These are phyloP conservation scores for Paramarasmius palmivorus DNA, from an alignment of 1,284 basidiomycete species.

Conservation along the genomic window DNA sequence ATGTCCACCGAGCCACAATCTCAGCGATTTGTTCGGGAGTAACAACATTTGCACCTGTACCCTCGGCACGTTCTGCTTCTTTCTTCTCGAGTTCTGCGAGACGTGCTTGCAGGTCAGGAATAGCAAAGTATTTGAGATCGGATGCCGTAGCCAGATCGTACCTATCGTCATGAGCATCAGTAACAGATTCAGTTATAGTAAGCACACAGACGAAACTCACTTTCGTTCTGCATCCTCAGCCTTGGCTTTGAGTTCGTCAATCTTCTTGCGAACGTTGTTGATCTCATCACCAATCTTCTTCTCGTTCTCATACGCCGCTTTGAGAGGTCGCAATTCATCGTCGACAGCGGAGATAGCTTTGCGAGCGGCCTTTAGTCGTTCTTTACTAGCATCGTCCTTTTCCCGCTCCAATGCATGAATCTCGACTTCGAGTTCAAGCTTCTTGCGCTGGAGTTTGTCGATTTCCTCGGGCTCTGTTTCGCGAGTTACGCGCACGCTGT, in stretches of 20 bases:
- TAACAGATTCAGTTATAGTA: conserved; percentile 3
- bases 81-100: conserved; percentile 79
- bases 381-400: conserved; percentile 90
- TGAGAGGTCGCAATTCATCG: conserved; percentile 88
- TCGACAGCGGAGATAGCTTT: conserved; percentile 87
- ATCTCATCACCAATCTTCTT: conserved; percentile 88
- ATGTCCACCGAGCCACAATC: conserved; percentile 88
- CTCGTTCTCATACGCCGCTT: conserved; percentile 88
- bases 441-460: conserved; percentile 90
- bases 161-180: conserved; percentile 33
- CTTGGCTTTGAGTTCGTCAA: conserved; percentile 92
- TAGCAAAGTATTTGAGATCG: conserved; percentile 90
- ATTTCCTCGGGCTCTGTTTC: conserved; percentile 96
- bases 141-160: conserved; percentile 86
- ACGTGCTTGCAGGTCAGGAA: conserved; percentile 87
- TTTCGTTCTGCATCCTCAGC: conserved; percentile 92
- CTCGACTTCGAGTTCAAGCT: conserved; percentile 94
- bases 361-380: conserved; percentile 77
- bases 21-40: conserved; percentile 91
- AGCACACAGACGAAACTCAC: conserved; percentile 38
- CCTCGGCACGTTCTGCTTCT: conserved; percentile 66
- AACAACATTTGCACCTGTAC: conserved; percentile 73
- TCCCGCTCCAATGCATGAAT: conserved; percentile 94
- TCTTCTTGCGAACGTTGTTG: conserved; percentile 76
- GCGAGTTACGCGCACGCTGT: conserved; percentile 85